These are phyloP conservation scores for Paraconiothyrium brasiliense DNA, from an alignment of 2,329 filamentous ascomycete species.

Conservation along the genomic window DNA sequence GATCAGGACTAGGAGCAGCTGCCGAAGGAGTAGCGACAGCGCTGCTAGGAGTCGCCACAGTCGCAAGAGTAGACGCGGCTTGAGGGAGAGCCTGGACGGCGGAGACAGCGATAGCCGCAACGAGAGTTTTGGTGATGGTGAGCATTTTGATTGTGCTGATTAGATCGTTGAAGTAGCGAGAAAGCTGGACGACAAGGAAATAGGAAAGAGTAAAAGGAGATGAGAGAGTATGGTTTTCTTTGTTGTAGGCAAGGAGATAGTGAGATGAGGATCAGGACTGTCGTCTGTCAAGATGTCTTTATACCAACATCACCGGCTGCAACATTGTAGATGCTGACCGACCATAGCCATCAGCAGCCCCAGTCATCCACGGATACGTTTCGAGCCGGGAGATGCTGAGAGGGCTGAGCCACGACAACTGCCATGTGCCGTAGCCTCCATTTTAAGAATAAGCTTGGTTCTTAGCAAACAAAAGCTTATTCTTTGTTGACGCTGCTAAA, in stretches of 20 bases:
- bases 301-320: slow-evolving; percentile 25
- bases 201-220: slow-evolving; percentile 27
- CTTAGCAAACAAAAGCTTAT: slow-evolving; percentile 14
- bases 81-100: slow-evolving; percentile 45
- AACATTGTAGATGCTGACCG: slow-evolving; percentile 9
- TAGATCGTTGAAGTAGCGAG: slow-evolving; percentile 27
- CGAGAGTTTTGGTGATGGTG: slow-evolving; percentile 44
- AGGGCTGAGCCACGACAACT: slow-evolving; percentile 12
- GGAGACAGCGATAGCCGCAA: slow-evolving; percentile 43
- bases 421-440: slow-evolving; percentile 1
- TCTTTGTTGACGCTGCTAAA: slow-evolving; percentile 2
- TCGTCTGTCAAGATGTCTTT: slow-evolving; percentile 29
- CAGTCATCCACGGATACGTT: slow-evolving; percentile 12
- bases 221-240: slow-evolving; percentile 38
- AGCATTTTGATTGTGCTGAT: slow-evolving; percentile 42
- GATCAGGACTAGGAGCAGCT: slow-evolving; percentile 12
- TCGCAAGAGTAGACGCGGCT: slow-evolving; percentile 17
- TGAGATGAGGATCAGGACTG: slow-evolving; percentile 21
- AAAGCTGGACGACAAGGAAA: slow-evolving; percentile 25
- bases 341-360: not conserved
- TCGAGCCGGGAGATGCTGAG: slow-evolving; percentile 15
- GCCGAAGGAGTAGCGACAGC: slow-evolving; percentile 23
- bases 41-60: slow-evolving; percentile 20
- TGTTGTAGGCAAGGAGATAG: slow-evolving; percentile 40
- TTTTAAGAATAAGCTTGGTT: slow-evolving; percentile 25